Conservation (phyloP, 768 basidiomycete species). For the Tylopilus plumbeoviolaceoides region DNA sequence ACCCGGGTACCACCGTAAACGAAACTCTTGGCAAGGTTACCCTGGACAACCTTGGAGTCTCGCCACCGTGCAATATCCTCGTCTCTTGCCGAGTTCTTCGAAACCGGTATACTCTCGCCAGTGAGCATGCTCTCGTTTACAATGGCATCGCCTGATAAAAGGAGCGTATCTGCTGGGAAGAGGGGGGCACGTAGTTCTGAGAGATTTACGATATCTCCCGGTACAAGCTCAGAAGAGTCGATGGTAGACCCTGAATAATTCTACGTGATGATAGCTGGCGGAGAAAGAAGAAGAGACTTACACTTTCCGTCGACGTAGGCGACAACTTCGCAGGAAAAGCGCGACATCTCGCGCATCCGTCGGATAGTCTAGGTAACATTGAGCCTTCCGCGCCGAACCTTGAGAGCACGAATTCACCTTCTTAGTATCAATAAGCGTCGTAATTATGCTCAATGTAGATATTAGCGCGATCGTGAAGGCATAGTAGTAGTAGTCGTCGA, state of each 20-base stretch:
- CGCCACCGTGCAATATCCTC: slow-evolving; percentile 70
- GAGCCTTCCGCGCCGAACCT: neutral
- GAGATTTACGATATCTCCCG: slow-evolving; percentile 92
- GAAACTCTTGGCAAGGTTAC: slow-evolving; percentile 76
- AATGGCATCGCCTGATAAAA: slow-evolving; percentile 94
- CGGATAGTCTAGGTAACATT: slow-evolving; percentile 63
- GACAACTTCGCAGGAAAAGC: slow-evolving; percentile 74
- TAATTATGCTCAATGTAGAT: slow-evolving; percentile 74
- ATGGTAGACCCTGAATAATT: slow-evolving; percentile 54
- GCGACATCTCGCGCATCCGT: slow-evolving; percentile 95
- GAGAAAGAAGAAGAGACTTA: slow-evolving; percentile 35
- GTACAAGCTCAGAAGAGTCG: slow-evolving; percentile 78
- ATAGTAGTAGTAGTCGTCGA: slow-evolving; percentile 97
- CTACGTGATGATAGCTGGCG: neutral
- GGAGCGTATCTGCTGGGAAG: slow-evolving; percentile 87
- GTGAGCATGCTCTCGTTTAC: slow-evolving; percentile 99
- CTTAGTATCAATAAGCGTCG: slow-evolving; percentile 89
- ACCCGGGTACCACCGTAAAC: slow-evolving; percentile 89
- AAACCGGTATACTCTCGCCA: slow-evolving; percentile 96
- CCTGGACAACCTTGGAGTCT: slow-evolving; percentile 52
- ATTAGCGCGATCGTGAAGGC: slow-evolving; percentile 96
- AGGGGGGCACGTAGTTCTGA: slow-evolving; percentile 65
- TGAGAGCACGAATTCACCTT: slow-evolving; percentile 47
- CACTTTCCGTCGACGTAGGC: slow-evolving; percentile 70
- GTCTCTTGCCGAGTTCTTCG: slow-evolving; percentile 82